Percentiles rank a stretch among this genome's conserved stretches.
Conservation (phyloP, 441 rosid genomes). For the Brassica hybrid region DNA sequence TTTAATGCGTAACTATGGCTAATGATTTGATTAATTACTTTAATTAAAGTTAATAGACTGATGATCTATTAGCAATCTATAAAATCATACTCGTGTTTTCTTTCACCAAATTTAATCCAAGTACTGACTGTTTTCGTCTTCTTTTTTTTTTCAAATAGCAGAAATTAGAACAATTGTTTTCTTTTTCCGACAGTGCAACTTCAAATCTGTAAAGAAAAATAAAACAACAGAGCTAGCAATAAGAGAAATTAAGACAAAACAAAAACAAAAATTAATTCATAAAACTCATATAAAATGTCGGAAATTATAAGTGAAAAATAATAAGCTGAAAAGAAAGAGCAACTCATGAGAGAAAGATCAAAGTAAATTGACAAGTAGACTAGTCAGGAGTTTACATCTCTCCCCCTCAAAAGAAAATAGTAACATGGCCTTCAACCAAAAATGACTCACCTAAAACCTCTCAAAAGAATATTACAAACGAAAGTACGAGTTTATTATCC, state of each 20-base stretch:
- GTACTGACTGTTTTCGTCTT: neutral
- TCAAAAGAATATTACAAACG: slow-evolving; percentile 38
- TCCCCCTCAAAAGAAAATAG: slow-evolving; percentile 27
- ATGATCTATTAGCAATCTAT: neutral
- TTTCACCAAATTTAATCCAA: neutral
- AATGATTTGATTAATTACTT: neutral
- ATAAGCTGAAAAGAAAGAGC: neutral
- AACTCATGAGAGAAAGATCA: slow-evolving; percentile 1
- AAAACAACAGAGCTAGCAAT: neutral
- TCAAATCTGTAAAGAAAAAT: neutral
- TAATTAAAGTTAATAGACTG: neutral
- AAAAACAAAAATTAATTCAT: neutral
- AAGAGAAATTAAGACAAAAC: neutral
- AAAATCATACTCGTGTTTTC: neutral
- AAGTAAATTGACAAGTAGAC: slow-evolving; percentile 23
- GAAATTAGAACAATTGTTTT: neutral
- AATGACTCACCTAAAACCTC: slow-evolving; percentile 37
- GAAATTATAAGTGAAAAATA: neutral
- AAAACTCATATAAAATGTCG: slow-evolving; percentile 12
- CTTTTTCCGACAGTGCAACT: neutral
- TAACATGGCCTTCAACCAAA: slow-evolving; percentile 36
- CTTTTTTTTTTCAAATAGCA: neutral
- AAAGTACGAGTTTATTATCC: slow-evolving; percentile 37
- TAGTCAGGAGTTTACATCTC: slow-evolving; percentile 7
- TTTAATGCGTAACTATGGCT: neutral